Conservation (phyloP, 2,329 filamentous ascomycete species). For the Madurella fahalii region DNA sequence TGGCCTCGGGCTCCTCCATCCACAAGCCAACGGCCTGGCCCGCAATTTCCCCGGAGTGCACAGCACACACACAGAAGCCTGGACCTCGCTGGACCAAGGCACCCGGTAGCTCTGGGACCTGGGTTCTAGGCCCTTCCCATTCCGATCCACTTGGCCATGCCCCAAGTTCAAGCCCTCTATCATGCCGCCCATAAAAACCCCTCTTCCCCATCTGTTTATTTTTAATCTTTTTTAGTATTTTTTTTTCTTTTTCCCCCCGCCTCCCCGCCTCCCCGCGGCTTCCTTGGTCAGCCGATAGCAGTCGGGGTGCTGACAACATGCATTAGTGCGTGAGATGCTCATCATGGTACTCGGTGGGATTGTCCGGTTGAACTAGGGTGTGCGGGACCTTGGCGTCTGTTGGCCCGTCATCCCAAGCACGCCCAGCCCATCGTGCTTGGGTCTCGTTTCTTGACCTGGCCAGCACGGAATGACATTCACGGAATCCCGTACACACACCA, state of each 20-base stretch:
- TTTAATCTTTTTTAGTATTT: too few species aligned
- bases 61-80: too few species aligned
- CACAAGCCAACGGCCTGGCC: background rate
- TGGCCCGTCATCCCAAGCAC: background rate
- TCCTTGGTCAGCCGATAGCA: background rate
- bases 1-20: background rate
- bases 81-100: too few species aligned
- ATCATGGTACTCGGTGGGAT: background rate
- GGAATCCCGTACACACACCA: background rate
- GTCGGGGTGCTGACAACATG: background rate
- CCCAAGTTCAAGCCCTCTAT: background rate
- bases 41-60: constrained; percentile 9
- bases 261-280: background rate
- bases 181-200: background rate
- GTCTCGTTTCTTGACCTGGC: background rate
- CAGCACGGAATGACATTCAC: too few species aligned
- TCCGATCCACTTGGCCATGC: background rate
- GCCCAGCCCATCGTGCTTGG: background rate
- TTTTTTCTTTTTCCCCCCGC: too few species aligned
- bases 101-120: background rate
- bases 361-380: background rate
- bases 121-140: background rate
- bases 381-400: background rate
- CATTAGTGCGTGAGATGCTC: background rate
- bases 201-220: background rate